A percentile compares a stretch with the other conserved stretches of the same genome.
Evolutionary conservation across 1,284 basidiomycete species (phyloP).

Genomic region (Ceratobasidium sp.): DNA sequence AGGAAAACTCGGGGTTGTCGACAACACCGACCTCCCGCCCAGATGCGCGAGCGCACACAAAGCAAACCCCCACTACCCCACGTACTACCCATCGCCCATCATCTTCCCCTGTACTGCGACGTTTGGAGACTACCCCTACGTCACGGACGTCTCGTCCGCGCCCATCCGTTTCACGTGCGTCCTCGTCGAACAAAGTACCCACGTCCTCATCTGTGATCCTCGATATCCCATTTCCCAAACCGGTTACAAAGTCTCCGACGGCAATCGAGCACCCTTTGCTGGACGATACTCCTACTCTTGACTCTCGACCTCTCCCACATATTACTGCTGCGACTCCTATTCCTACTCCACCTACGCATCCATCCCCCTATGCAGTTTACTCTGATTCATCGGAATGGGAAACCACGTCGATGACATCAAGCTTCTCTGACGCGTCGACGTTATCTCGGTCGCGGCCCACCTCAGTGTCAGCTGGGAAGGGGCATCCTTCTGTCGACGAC

Average conservation of each 20-base stretch:
- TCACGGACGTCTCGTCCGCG: slow-evolving; percentile 27
- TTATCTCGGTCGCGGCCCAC: slow-evolving; percentile 45
- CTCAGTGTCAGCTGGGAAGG: slow-evolving; percentile 25
- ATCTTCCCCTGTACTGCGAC: background rate
- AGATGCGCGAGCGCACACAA: slow-evolving; percentile 17
- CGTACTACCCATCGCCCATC: slow-evolving; percentile 16
- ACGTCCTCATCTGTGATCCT: slow-evolving; percentile 42
- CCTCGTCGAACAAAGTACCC: slow-evolving; percentile 40
- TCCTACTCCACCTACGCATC: slow-evolving; percentile 18
- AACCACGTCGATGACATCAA: slow-evolving; percentile 44
- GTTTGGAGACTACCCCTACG: slow-evolving; percentile 18
- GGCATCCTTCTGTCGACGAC: slow-evolving; percentile 26
- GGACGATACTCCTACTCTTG: slow-evolving; percentile 34
- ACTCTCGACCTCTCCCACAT: slow-evolving; percentile 27
- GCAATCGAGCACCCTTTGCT: slow-evolving; percentile 9
- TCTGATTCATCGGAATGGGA: slow-evolving; percentile 45
- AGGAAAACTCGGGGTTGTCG: slow-evolving; percentile 23
- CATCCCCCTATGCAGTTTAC: slow-evolving; percentile 31
- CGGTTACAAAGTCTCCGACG: slow-evolving; percentile 35
- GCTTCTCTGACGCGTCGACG: slow-evolving; percentile 37
- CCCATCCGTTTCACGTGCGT: slow-evolving; percentile 31
- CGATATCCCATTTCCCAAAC: slow-evolving; percentile 26
- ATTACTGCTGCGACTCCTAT: slow-evolving; percentile 9
- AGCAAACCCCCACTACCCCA: slow-evolving; percentile 22
- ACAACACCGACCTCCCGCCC: slow-evolving; percentile 22